These are phyloP conservation scores for Sphaerulina musiva DNA, from an alignment of 2,329 filamentous ascomycete genomes.

Conservation along the genomic window DNA sequence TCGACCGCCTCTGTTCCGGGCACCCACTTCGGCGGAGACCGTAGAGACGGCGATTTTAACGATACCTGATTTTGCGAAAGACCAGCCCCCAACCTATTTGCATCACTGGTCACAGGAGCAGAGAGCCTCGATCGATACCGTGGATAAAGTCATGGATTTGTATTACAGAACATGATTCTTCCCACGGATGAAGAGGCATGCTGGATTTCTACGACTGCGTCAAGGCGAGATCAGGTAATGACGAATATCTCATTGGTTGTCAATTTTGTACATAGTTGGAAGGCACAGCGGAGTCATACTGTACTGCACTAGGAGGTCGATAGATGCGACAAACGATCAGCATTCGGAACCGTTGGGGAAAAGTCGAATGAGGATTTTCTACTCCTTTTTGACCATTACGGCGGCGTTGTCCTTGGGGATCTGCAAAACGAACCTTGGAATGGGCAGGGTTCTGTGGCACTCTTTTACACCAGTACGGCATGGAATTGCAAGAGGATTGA, in stretches of 20 bases:
- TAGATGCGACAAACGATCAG: not conserved
- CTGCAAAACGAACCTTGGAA: not conserved
- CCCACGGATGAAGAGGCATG: constrained; percentile 1
- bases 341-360: not conserved
- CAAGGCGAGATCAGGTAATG: constrained; percentile 4
- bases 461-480: not conserved
- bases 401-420: not conserved
- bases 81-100: constrained; percentile 5
- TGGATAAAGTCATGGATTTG: constrained; percentile 17
- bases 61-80: constrained; percentile 11
- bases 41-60: constrained; percentile 20
- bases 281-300: not conserved
- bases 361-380: too few relatives aligned
- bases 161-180: constrained; percentile 10
- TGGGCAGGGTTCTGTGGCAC: not conserved
- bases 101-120: constrained; percentile 4
- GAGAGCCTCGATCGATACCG: constrained; percentile 13
- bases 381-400: not conserved
- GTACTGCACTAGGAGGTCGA: constrained; percentile 3
- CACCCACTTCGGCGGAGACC: constrained; percentile 15
- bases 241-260: constrained; percentile 6
- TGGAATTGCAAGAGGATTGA: not conserved
- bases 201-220: not conserved
- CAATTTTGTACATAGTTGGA: constrained; percentile 1
- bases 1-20: constrained; percentile 17